Evolutionary conservation across 108 stramenopile species (phyloP), one percentile per base, ranked within the genome.

Genomic region (Schizochytrium sp.): DNA sequence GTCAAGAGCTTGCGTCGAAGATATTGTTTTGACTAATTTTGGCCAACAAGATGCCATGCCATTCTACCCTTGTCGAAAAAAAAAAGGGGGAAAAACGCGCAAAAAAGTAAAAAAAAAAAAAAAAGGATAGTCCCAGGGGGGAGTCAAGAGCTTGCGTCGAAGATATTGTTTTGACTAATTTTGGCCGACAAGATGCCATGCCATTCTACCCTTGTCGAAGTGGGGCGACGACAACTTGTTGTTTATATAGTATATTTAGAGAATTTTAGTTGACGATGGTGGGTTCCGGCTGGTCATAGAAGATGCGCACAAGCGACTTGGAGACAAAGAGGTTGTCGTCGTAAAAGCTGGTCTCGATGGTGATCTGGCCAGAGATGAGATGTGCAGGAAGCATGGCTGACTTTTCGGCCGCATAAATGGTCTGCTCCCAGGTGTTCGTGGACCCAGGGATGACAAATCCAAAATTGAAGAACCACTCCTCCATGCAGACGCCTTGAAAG

Each of bases 381-480:
- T 88, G 71, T 0, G 91, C 72, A 28, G 91, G 88, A 3, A 90
- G 3, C 87, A 92, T 72, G 8, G 53, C 72, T 58, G 60, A 88
- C 57, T 91, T 55, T 25, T 72, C 90, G 0, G 93, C 94, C 1
- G 92, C 92, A 60, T 88, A 88, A 51, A 95, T 95, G 12, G 93
- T 94, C 51, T 95, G 95, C 89, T 94, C 92, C 94, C 94, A 94
- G 58, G 57, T 88, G 87, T 95, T 95, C 0, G 93, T 93, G 2
- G 91, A 92, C 12, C 94, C 93, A 2, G 94, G 92, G 14, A 95
- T 95, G 18, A 94, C 94, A 76, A 92, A 95, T 23, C 95, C 95
- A 57, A 94, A 95, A 41, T 91, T 51, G 72, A 95, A 95, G 92
- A 72, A 60, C 95, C 94, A 94, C 72, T 92, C 93, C 92, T 91